These are phyloP conservation scores for Mycena citricolor DNA, from an alignment of 1,284 basidiomycete species.

Conservation along the genomic window DNA sequence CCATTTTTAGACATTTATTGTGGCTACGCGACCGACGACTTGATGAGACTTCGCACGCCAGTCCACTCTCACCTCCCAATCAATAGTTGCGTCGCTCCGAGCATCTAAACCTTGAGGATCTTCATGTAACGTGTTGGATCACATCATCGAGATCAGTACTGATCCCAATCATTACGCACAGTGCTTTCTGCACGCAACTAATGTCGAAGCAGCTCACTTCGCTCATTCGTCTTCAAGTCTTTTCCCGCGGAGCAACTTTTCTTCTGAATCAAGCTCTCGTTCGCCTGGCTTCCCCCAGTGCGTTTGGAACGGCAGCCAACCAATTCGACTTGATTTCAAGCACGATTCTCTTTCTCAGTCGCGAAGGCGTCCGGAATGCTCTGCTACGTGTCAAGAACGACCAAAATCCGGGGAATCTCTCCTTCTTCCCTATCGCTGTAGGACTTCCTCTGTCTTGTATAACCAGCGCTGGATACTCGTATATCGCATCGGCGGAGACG, in stretches of 20 bases:
- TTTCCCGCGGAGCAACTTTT: constrained; percentile 21
- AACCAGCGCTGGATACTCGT: constrained; percentile 42
- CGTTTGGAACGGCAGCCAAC: constrained; percentile 84
- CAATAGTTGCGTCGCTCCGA: no score
- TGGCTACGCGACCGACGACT: no score
- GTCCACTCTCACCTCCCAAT: no score
- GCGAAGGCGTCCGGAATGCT: constrained; percentile 89
- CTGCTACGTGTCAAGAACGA: constrained; percentile 49
- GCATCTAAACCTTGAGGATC: no score
- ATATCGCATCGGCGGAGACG: constrained; percentile 50
- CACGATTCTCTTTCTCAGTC: constrained; percentile 87
- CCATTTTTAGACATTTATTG: no score
- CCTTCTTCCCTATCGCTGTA: constrained; percentile 56
- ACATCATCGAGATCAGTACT: no score
- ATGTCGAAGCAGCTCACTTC: constrained; percentile 18
- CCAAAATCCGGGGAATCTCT: constrained; percentile 41
- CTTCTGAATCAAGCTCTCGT: constrained; percentile 18
- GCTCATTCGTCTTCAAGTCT: constrained; percentile 17
- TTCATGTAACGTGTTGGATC: no score
- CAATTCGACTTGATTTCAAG: constrained; percentile 82
- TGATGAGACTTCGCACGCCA: no score
- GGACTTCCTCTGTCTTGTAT: constrained; percentile 54
- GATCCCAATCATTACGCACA: no score
- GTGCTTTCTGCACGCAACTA: constrained; percentile 2
- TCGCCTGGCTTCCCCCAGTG: constrained; percentile 30